A percentile compares a stretch with the other conserved stretches of the same genome.
These are phyloP conservation scores for Phytophthora cryptogea DNA, from an alignment of 352 stramenopile genomes.

Conservation along the genomic window DNA sequence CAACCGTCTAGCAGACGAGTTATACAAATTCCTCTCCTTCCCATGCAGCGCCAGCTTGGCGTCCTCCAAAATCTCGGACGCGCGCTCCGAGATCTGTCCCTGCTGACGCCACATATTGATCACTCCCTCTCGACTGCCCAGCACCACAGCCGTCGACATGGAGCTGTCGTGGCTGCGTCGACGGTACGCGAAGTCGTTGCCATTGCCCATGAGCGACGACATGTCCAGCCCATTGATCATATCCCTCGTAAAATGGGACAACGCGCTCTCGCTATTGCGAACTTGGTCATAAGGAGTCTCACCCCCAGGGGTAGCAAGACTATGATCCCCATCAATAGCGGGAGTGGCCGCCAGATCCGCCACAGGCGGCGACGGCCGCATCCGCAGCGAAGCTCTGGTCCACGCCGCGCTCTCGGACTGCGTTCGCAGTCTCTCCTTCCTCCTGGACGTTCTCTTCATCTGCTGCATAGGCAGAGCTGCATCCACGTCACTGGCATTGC, in stretches of 20 bases:
- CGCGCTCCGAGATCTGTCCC: slow-evolving; percentile 79
- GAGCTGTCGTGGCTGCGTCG: slow-evolving; percentile 36
- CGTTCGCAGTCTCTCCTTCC: slow-evolving; percentile 73
- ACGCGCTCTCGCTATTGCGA: slow-evolving; percentile 57
- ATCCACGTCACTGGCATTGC: slow-evolving; percentile 35
- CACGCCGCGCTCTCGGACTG: slow-evolving; percentile 79
- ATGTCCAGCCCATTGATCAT: slow-evolving; percentile 58
- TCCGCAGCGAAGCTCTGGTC: slow-evolving; percentile 70
- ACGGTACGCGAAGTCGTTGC: slow-evolving; percentile 31
- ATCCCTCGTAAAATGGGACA: slow-evolving; percentile 51
- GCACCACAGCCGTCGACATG: slow-evolving; percentile 21
- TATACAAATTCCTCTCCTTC: slow-evolving; percentile 85
- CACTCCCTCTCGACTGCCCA: slow-evolving; percentile 58
- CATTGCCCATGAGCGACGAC: slow-evolving; percentile 19
- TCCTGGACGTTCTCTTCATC: slow-evolving; percentile 26
- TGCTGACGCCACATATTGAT: slow-evolving; percentile 86
- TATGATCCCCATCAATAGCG: slow-evolving; percentile 20
- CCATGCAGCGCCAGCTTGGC: slow-evolving; percentile 77
- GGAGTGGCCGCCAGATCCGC: slow-evolving; percentile 36
- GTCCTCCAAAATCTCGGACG: slow-evolving; percentile 84
- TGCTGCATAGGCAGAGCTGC: slow-evolving; percentile 17
- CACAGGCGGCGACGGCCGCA: slow-evolving; percentile 44
- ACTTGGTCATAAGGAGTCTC: slow-evolving; percentile 29
- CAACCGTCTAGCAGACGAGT: slow-evolving; percentile 56
- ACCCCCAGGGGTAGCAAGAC: slow-evolving; percentile 23